A percentile compares a stretch with the other conserved stretches of the same genome.
Evolutionary conservation across 2,329 filamentous ascomycete genomes (phyloP).

Genomic region (Sporothrix variecibatus): DNA sequence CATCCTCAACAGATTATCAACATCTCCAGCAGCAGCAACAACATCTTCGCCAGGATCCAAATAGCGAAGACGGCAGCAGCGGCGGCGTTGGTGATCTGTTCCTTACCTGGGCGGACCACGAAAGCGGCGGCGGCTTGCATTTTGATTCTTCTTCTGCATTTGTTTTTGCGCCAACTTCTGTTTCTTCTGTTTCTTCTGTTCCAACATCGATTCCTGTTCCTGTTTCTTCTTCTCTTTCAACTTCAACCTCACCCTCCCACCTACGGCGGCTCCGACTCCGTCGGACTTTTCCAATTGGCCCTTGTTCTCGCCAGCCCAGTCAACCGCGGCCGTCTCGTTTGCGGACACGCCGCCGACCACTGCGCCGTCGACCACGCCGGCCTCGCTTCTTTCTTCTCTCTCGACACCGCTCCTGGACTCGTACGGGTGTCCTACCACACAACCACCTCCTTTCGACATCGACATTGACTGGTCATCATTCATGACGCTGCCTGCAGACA

Average conservation of each 20-base stretch:
- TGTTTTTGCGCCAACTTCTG: conserved; percentile 13
- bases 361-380: neutral
- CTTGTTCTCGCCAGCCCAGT: conserved; percentile 2
- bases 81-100: conserved; percentile 16
- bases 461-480: conserved; percentile 26
- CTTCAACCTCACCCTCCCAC: neutral
- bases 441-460: neutral
- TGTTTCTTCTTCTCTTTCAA: neutral
- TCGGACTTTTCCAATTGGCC: conserved; percentile 9
- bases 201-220: neutral
- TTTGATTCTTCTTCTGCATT: conserved; percentile 24
- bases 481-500: neutral
- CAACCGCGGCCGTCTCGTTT: neutral
- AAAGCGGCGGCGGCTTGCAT: neutral
- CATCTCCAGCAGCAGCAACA: neutral
- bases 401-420: conserved; percentile 18
- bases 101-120: conserved; percentile 21
- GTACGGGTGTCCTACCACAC: neutral
- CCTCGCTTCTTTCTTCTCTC: conserved; percentile 5
- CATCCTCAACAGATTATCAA: neutral
- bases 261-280: neutral
- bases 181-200: neutral
- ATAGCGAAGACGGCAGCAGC: neutral
- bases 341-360: conserved; percentile 9
- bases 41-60: neutral